Percentiles rank a stretch among this genome's conserved stretches.
These are phyloP conservation scores for Termitomyces eurrhizus DNA, from an alignment of 768 basidiomycete genomes.

Conservation along the genomic window DNA sequence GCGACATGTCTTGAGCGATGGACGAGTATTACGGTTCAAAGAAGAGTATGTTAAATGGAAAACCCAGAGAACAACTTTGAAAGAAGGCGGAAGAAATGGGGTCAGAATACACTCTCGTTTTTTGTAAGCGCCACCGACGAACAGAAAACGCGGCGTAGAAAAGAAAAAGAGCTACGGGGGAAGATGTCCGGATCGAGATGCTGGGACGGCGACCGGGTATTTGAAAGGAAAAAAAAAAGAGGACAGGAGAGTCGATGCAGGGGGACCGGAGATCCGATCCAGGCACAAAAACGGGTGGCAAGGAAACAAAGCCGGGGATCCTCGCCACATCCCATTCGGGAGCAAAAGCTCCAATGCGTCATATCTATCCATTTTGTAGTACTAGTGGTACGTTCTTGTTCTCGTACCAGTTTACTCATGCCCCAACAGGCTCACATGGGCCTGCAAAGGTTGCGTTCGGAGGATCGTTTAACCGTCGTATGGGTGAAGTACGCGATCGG, in stretches of 20 bases:
- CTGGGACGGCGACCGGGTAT: conserved; percentile 11
- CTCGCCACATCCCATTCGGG: conserved; percentile 7
- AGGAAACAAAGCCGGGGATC: conserved; percentile 16
- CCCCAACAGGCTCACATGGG: not conserved
- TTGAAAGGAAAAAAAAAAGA: conserved; percentile 17
- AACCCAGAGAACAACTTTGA: conserved; percentile 21
- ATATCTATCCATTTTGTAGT: not conserved
- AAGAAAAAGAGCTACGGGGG: not conserved
- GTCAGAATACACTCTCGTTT: not conserved
- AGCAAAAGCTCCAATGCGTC: not conserved
- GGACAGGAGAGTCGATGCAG: conserved; percentile 13
- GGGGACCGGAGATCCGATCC: conserved; percentile 29
- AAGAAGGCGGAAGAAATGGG: conserved; percentile 12
- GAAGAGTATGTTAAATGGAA: conserved; percentile 21
- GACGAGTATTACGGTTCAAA: not conserved
- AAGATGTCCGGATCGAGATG: conserved; percentile 11
- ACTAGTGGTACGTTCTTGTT: not conserved
- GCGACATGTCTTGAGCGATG: conserved; percentile 24
- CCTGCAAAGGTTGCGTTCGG: not conserved
- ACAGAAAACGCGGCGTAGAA: not conserved
- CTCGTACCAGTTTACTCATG: not conserved
- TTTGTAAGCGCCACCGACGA: not conserved
- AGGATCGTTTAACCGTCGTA: conserved; percentile 1
- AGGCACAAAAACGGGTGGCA: conserved; percentile 27
- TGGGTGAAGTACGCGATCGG: conserved; percentile 2